phyloP scores from a whole-genome alignment of 139 green algal species.

The Chlorella sorokiniana region DNA sequence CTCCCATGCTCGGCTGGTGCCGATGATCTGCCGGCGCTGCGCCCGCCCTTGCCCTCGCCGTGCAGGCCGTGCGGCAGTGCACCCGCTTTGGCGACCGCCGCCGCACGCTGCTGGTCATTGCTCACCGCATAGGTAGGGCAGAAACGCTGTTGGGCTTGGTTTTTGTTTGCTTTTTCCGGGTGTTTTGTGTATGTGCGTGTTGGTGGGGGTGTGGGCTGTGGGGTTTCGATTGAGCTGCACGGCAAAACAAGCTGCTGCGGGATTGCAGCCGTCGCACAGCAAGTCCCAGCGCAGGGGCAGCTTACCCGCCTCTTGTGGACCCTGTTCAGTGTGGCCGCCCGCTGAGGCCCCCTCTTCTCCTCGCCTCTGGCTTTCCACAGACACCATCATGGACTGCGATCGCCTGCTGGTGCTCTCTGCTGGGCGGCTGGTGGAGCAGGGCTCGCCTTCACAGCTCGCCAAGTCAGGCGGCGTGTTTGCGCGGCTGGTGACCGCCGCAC shows the following conservation, averaged over 20 bases:
- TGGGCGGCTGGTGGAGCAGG: slow-evolving; percentile 76
- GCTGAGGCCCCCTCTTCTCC: background rate
- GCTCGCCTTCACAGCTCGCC: slow-evolving; percentile 53
- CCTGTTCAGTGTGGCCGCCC: background rate
- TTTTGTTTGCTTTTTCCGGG: no score
- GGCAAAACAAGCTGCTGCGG: no score
- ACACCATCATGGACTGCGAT: slow-evolving; percentile 91
- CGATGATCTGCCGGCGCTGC: background rate
- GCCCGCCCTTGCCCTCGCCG: slow-evolving; percentile 23
- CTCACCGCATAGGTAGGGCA: slow-evolving; percentile 65
- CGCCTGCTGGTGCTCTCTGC: slow-evolving; percentile 75
- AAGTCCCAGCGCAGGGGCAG: no score
- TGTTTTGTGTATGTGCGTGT: no score
- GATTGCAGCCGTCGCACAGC: no score
- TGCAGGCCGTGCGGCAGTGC: slow-evolving; percentile 51
- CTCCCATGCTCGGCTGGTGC: background rate
- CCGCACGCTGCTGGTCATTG: slow-evolving; percentile 78
- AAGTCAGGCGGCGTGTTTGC: slow-evolving; percentile 48
- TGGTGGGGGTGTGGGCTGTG: no score
- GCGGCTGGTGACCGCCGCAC: slow-evolving; percentile 48
- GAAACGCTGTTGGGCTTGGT: no score
- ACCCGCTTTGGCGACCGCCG: slow-evolving; percentile 14
- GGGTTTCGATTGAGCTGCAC: no score
- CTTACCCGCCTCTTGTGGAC: no score
- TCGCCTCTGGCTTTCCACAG: background rate